phyloP scores from a whole-genome alignment of 106 monocot species.

The Phalaenopsis equestris region DNA sequence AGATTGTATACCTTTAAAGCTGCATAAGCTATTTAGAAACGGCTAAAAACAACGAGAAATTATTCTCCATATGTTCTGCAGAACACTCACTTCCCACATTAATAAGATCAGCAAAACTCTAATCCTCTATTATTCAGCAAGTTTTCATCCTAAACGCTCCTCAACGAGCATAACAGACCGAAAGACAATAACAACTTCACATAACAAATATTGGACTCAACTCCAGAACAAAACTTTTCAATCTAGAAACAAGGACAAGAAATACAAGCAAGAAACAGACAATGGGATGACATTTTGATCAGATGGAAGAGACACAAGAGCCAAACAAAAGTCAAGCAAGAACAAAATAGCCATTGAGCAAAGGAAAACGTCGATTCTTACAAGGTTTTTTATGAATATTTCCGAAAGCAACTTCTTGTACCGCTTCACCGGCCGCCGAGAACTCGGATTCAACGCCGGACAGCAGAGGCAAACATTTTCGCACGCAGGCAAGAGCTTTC shows the following conservation, averaged over 20 bases:
- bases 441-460: conserved; percentile 84
- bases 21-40: neutral
- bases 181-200: neutral
- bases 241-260: neutral
- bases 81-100: neutral
- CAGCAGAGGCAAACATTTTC: conserved; percentile 93
- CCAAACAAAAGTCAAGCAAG: neutral
- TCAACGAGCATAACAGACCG: neutral
- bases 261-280: neutral
- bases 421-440: conserved; percentile 79
- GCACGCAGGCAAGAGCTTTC: conserved; percentile 77
- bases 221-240: neutral
- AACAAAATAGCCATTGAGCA: neutral
- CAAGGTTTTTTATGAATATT: conserved; percentile 71
- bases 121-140: too few relatives aligned
- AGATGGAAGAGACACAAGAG: neutral
- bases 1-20: neutral
- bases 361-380: conserved; percentile 20
- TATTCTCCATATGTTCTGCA: neutral
- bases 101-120: neutral
- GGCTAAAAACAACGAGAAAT: neutral
- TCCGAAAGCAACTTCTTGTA: conserved; percentile 88
- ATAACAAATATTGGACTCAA: neutral
- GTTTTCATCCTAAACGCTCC: too few relatives aligned
- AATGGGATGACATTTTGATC: neutral